These are phyloP conservation scores for Emergomyces orientalis DNA, from an alignment of 2,329 filamentous ascomycete genomes.

Conservation along the genomic window DNA sequence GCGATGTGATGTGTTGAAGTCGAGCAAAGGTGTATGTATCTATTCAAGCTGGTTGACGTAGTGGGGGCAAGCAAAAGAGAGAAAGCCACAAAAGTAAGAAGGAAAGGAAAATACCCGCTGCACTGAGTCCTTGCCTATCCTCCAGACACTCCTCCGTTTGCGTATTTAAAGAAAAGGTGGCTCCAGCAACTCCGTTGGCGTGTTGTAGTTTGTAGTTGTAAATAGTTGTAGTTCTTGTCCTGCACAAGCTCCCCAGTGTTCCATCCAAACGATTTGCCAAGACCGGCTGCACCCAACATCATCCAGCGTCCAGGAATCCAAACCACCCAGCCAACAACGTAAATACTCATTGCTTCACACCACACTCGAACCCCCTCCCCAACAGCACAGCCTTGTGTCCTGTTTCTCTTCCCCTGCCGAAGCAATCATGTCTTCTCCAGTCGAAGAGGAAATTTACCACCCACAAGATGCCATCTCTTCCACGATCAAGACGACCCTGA, in stretches of 20 bases:
- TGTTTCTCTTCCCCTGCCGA: constrained; percentile 1
- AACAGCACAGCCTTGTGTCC: neutral
- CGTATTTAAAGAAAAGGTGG: neutral
- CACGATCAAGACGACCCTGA: constrained; percentile 53
- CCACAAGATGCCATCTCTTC: constrained; percentile 65
- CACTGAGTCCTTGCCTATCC: neutral
- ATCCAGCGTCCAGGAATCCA: neutral
- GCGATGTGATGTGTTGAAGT: neutral
- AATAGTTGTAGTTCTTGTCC: no score
- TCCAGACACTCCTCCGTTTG: neutral
- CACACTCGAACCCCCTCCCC: neutral
- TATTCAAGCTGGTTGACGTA: neutral
- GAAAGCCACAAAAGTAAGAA: neutral
- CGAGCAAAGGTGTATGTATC: no score
- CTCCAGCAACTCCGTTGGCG: neutral
- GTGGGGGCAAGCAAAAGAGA: constrained; percentile 1
- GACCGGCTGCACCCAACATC: neutral
- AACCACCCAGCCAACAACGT: neutral
- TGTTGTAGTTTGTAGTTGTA: neutral
- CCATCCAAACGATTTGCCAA: neutral
- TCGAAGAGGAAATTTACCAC: constrained; percentile 50
- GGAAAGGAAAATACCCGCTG: neutral
- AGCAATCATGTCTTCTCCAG: constrained; percentile 38
- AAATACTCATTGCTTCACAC: no score
- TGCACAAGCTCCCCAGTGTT: no score